Evolutionary conservation across 805 yeast species (phyloP), one percentile per base, ranked within the genome.

Genomic region (Cyberlindnera petersonii): DNA sequence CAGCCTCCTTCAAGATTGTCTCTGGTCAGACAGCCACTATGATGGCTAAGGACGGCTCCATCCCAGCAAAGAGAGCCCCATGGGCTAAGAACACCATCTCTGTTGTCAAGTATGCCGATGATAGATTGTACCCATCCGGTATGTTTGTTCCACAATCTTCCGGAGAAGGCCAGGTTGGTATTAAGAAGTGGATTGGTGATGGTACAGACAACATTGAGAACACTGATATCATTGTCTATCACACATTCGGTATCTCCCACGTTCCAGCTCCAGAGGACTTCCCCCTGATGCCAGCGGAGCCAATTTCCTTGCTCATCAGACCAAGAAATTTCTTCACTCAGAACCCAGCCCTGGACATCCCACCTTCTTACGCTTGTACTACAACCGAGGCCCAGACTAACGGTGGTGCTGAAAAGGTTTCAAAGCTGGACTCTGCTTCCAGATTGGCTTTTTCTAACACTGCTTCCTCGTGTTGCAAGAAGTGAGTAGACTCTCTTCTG

Each of bases 221-320:
- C 66, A 79, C 86, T 27, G 93, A 85, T 59, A 72, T 84, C 44
- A 72, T 84, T 37, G 65, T 80, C 53, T 85, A 78, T 79, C 89
- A 84, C 63, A 84, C 91, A 21, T 84, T 85, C 55, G 93, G 93
- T 55, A 76, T 84, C 50, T 79, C 91, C 24, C 94, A 84, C 60
- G 80, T 83, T 75, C 94, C 94, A 43, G 81, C 89, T 11, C 91
- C 93, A 43, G 93, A 84, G 67, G 94, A 84, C 63, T 84, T 83
- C 81, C 93, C 93, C 41, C 75, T 84, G 48, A 84, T 84, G 93
- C 93, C 93, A 33, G 82, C 87, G 35, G 94, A 84, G 65, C 83
- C 86, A 55, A 79, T 84, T 54, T 76, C 82, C 43, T 68, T 84
- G 50, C 67, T 80, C 66, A 68, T 84, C 59, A 75, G 89, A 63